Base-by-base conservation (phyloP, 1,284 basidiomycete genomes). In the Fomitopsis betulina region DNA sequence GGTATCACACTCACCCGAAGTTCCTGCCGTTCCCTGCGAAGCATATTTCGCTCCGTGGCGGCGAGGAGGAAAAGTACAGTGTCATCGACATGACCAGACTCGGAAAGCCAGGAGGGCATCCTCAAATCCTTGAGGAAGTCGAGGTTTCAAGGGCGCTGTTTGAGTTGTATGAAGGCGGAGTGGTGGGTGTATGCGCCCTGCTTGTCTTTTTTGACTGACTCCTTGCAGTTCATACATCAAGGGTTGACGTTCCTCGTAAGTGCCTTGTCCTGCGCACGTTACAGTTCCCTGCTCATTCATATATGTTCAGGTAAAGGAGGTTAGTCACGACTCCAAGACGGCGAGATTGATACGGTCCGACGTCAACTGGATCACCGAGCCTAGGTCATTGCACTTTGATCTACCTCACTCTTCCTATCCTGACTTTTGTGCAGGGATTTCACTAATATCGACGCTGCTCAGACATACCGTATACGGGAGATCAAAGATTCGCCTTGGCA, bases 71-170 rank as follows among this genome's bases (percentile, higher is more conserved):
- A 43, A 87, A 81, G 62, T 96, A 96, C 70, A 76, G 78, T 35
- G 81, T 94, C 37, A 79, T 95, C 12, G 89, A 94, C 65, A 69
- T 91, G 43, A 84, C 80, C 1, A 77, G 74, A 39, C 61, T 75
- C 0, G 70, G 73, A 55, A 63, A 75, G 61, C 60, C 70, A 56
- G 67, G 72, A 55, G 75, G 77, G 6, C 68, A 62, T 0, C 77
- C 80, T 2, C 77, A 73, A 45, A 78, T 93, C 25, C 70, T 96
- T 27, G 94, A 96, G 73, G 92, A 96, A 68, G 79, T 95, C n/a
- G 94, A 96, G 72, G 72, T 88, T 38, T 93, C 91, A 27, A 77
- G 94, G 27, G 92, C 93, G 0, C 76, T 95, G 60, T 96, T 95
- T 62, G 93, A 96, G 71, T 77, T 93, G 27, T 88, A 91, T 64